Evolutionary conservation across 1,284 basidiomycete species (phyloP), one percentile per base, ranked within the genome.

Genomic region (Phlebopus sp.): DNA sequence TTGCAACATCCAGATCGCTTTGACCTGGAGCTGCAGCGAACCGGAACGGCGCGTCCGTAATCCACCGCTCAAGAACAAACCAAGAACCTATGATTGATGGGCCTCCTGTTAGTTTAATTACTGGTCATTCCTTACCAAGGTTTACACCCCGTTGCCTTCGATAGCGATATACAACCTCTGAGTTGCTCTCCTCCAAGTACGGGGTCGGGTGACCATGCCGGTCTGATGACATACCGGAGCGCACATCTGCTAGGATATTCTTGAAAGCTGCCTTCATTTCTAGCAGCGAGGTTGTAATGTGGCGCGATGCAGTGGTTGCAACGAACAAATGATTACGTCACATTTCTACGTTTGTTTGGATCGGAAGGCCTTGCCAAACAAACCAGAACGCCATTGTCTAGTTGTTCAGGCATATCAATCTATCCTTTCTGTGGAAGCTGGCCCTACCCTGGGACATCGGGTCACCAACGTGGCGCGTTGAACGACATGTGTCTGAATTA

Each of bases 131-230:
- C 77, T 59, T 63, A 78, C 91, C 91, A 10, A 94, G 78, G 63
- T 93, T 94, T 31, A 93, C 82, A 17, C 90, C 90, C 36, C 84
- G 75, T 63, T 92, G 91, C 63, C 84, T 84, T 38, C 90, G 76
- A 66, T 83, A 86, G 21, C 81, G 77, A 55, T 80, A 84, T 44
- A 82, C 57, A 51, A 76, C 74, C 13, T 55, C 55, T 17, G 64
- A 58, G 45, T 65, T 64, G 34, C 17, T 18, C 32, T 44, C 45
- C 11, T 50, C 52, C 13, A 63, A 4, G 23, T 54, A 37, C 1
- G 38, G n/a, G 15, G 37, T 31, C 9, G 17, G 17, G 25, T 39
- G 19, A 9, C 18, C 2, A n/a, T 18, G 47, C 0, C 3, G 46
- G 29, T 23, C 21, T 19, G 21, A 54, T 18, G 52, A 35, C 17